A percentile compares a stretch with the other conserved stretches of the same genome.
These are phyloP conservation scores for Mucor racemosus DNA, from an alignment of 371 early-diverging fungal species.

Conservation along the genomic window DNA sequence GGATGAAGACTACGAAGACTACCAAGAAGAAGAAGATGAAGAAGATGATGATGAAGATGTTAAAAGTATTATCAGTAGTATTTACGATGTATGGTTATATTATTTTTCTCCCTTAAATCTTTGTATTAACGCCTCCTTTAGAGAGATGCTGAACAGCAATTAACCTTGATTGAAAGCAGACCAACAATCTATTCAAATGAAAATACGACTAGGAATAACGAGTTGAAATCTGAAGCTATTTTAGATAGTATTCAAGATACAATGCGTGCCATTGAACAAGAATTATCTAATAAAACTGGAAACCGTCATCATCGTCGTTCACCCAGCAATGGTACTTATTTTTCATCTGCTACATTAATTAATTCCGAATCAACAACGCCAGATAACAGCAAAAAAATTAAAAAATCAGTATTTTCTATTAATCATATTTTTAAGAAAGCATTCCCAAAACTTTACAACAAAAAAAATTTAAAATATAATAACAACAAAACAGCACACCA, in stretches of 20 bases:
- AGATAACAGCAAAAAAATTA: constrained; percentile 12
- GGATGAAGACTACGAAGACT: background rate
- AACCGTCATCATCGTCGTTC: constrained; percentile 11
- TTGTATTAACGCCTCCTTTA: constrained; percentile 11
- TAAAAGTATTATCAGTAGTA: constrained; percentile 13
- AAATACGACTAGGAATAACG: background rate
- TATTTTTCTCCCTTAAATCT: background rate
- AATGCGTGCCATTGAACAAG: constrained; percentile 27
- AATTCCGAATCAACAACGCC: background rate
- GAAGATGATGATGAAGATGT: constrained; percentile 7
- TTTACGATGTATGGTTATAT: constrained; percentile 22
- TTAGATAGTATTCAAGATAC: constrained; percentile 24
- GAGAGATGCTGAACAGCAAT: constrained; percentile 20
- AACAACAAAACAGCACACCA: background rate
- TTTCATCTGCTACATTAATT: constrained; percentile 8
- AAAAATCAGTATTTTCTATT: constrained; percentile 8
- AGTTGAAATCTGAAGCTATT: constrained; percentile 21
- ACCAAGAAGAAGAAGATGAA: background rate
- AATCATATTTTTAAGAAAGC: constrained; percentile 19
- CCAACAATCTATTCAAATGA: constrained; percentile 14
- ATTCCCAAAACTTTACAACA: constrained; percentile 18
- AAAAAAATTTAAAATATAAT: constrained; percentile 12
- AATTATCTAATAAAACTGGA: constrained; percentile 14
- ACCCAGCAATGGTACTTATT: background rate
- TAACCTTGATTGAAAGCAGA: constrained; percentile 7